Evolutionary conservation across 73 alveolate genomes (phyloP), one percentile per base, ranked within the genome.

Genomic region (Paramecium biaurelia): DNA sequence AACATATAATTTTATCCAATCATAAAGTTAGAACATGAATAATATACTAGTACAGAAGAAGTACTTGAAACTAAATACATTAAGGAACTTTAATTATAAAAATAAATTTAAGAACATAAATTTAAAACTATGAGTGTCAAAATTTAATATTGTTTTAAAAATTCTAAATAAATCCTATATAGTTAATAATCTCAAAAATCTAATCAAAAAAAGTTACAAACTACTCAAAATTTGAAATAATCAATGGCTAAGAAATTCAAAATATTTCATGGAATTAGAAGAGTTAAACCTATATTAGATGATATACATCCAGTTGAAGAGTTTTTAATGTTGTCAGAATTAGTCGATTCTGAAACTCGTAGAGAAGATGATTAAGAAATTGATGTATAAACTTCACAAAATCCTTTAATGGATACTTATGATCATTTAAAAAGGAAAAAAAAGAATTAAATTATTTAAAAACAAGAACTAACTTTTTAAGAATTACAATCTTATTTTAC

Each of bases 291-390:
- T 5, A 72, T 72, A 28, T 72, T 35, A 35, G 86, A 72, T 72
- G 86, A 72, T 72, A 30, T 63, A 12, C 84, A 63, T 63, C 84
- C 84, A 7, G 7, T 63, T 63, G 84, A 63, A 63, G 84, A 63
- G 0, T 63, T 63, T 63, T 14, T 63, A 26, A 63, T 63, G 84
- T 4, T 63, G 21, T 63, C 84, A 1, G 49, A 63, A 1, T 63
- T 30, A 30, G 49, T 63, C 0, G 84, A 63, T 30, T 26, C 41
- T 30, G 84, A 63, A 24, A 63, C 84, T 30, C 41, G 84, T 14
- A 4, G 84, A 14, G 84, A 63, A 30, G 84, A 63, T 3, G 84
- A 63, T 0, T 14, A 63, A 63, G 84, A 63, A 8, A 24, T 63
- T 23, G 84, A 63, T 26, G 84, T 63, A 32, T 7, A 63, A 24